phyloP scores from a whole-genome alignment of 2,329 filamentous ascomycete species.

The Pyrenophora seminiperda region DNA sequence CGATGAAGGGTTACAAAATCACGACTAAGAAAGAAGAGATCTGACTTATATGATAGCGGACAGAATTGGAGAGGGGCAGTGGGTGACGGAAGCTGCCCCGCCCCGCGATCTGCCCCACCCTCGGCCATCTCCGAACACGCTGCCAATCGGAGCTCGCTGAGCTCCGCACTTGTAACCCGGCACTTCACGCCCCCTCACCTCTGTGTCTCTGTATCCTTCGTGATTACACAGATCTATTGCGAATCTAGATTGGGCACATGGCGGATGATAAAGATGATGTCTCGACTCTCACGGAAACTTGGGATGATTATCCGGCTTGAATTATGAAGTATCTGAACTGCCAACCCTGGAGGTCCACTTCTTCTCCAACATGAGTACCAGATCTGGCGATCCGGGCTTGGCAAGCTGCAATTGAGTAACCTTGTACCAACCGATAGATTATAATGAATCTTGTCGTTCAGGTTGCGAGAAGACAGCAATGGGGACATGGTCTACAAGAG shows the following conservation, averaged over 20 bases:
- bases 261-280: too few relatives aligned
- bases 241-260: too few relatives aligned
- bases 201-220: neutral
- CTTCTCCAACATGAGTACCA: neutral
- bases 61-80: neutral
- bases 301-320: too few relatives aligned
- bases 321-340: too few relatives aligned
- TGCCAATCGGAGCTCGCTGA: conserved; percentile 15
- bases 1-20: too few relatives aligned
- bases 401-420: neutral
- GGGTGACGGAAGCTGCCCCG: conserved; percentile 6
- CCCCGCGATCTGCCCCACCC: conserved; percentile 4
- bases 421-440: conserved; percentile 1
- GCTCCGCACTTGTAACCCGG: conserved; percentile 5
- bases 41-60: neutral
- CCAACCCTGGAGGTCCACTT: too few relatives aligned
- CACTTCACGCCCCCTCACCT: neutral
- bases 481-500: neutral
- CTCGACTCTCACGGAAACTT: too few relatives aligned
- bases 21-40: too few relatives aligned
- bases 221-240: neutral
- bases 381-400: neutral
- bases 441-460: neutral
- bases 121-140: conserved; percentile 4
- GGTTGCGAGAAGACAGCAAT: neutral